Percentiles rank a stretch among this genome's conserved stretches.
These are phyloP conservation scores for Miamiensis avidus DNA, from an alignment of 169 alveolate genomes.

Conservation along the genomic window DNA sequence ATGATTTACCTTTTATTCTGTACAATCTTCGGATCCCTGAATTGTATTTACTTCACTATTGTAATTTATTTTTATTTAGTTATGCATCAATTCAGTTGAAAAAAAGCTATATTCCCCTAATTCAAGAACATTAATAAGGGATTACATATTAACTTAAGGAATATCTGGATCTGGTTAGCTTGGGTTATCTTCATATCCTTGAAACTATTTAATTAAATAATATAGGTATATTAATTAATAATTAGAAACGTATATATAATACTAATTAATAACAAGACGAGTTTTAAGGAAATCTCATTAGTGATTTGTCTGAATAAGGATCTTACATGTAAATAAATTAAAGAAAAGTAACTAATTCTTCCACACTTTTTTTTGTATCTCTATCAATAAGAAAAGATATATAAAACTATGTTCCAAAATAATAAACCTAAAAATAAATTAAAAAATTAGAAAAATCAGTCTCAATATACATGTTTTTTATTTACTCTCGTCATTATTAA, in stretches of 20 bases:
- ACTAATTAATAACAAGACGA: not conserved
- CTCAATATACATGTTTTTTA: no score
- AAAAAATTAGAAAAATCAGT: no score
- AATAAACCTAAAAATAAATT: no score
- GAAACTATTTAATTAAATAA: not conserved
- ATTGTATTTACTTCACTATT: not conserved
- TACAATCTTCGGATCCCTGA: not conserved
- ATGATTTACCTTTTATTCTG: not conserved
- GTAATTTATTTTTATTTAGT: not conserved
- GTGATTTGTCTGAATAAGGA: not conserved
- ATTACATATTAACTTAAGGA: not conserved
- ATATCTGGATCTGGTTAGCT: not conserved
- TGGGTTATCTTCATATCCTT: not conserved
- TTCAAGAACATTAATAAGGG: not conserved
- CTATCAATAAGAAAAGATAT: not conserved
- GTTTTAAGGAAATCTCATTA: not conserved
- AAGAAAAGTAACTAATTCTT: not conserved
- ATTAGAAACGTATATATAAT: no score
- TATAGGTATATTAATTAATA: no score
- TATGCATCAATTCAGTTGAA: not conserved
- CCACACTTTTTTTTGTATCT: not conserved
- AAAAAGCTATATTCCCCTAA: not conserved
- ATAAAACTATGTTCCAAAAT: not conserved
- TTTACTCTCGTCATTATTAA: not conserved
- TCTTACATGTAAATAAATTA: not conserved